Conservation (phyloP, 2,329 filamentous ascomycete species). For the Colletotrichum eleusines region DNA sequence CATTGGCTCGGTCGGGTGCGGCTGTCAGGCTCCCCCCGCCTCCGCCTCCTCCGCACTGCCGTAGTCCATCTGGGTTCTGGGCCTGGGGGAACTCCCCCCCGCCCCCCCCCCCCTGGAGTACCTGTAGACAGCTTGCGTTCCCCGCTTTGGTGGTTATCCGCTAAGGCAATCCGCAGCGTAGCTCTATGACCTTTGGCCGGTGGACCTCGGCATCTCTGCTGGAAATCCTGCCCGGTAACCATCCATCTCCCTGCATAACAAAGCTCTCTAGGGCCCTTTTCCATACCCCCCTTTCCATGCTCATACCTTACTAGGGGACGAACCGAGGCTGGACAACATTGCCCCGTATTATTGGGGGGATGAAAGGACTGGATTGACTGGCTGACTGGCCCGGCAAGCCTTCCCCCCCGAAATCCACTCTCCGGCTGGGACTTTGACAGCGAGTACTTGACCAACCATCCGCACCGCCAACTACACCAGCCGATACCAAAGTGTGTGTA, state of each 20-base stretch:
- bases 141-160: not conserved
- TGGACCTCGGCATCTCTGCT: constrained; percentile 42
- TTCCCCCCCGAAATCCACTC: not conserved
- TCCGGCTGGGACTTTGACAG: not conserved
- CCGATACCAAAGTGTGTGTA: not conserved
- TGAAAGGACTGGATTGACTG: not conserved
- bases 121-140: not conserved
- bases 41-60: constrained; percentile 23
- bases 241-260: constrained; percentile 14
- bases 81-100: not conserved
- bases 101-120: not conserved
- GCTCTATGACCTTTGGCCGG: constrained; percentile 13
- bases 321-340: constrained; percentile 12
- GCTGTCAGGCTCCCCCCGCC: constrained; percentile 22
- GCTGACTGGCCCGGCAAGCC: not conserved
- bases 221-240: constrained; percentile 5
- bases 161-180: constrained; percentile 3
- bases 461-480: too few species aligned
- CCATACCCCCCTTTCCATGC: constrained; percentile 3
- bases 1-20: constrained; percentile 32
- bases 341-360: too few species aligned
- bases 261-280: not conserved
- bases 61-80: not conserved
- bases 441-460: not conserved
- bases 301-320: constrained; percentile 2